Evolutionary conservation across 768 basidiomycete genomes (phyloP).

Genomic region (Tulasnella sp.): DNA sequence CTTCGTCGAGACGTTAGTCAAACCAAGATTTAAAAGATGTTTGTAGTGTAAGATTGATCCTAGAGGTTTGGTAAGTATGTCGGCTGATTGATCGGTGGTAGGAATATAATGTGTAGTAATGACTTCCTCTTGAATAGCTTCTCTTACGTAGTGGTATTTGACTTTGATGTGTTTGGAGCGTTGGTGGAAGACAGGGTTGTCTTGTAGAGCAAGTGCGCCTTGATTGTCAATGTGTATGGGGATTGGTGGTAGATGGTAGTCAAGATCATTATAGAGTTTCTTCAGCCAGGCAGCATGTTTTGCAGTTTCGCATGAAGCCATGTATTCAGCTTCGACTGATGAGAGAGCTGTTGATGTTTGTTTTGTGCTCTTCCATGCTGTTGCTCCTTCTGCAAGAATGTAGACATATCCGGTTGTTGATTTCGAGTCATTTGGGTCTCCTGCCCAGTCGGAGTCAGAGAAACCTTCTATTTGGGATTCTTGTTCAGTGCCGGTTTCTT

Average conservation of each 20-base stretch:
- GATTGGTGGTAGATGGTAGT: slow-evolving; percentile 22
- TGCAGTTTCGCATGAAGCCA: slow-evolving; percentile 24
- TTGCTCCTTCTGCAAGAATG: slow-evolving; percentile 9
- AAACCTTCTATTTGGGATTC: background rate
- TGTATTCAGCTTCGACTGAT: slow-evolving; percentile 31
- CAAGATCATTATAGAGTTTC: too few species aligned
- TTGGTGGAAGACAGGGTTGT: slow-evolving; percentile 5
- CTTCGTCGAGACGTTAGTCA: too few species aligned
- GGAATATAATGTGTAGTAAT: too few species aligned
- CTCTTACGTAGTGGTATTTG: too few species aligned
- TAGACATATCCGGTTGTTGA: background rate
- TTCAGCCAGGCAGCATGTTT: slow-evolving; percentile 22
- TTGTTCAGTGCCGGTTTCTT: background rate
- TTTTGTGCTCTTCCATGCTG: slow-evolving; percentile 26
- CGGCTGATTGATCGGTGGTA: too few species aligned
- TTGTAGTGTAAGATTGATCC: too few species aligned
- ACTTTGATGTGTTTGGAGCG: too few species aligned
- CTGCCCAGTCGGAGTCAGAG: slow-evolving; percentile 38
- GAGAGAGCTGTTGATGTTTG: slow-evolving; percentile 21
- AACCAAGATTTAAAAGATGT: too few species aligned
- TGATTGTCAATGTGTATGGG: slow-evolving; percentile 25
- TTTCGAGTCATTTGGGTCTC: background rate
- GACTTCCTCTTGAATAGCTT: too few species aligned
- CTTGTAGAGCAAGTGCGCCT: background rate
- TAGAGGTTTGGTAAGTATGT: too few species aligned